Evolutionary conservation across 352 stramenopile species (phyloP), one percentile per base, ranked within the genome.

Genomic region (Phytophthora syringae): DNA sequence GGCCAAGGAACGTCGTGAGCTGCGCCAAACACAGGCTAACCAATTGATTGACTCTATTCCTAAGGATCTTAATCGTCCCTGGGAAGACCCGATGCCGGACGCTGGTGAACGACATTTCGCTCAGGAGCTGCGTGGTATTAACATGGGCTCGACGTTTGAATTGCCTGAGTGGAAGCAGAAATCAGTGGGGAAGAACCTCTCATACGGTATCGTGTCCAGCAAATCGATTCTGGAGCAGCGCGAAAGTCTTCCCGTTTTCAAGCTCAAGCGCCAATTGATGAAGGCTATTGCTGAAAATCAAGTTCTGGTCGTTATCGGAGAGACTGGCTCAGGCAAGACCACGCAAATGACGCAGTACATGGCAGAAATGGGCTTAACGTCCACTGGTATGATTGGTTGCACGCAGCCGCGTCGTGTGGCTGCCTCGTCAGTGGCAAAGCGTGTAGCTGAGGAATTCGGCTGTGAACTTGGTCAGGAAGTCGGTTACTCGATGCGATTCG

Each of bases 271-370:
- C 2, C 90, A 98, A 74, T 60, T 99, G 9, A 93, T 98, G 81
- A 79, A 98, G 60, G 97, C 96, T 20, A 98, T 99, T 32, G 76
- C 76, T 1, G 84, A 97, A 25, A 99, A 99, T 76, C 95, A 99
- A 66, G 83, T 99, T 2, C 76, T 99, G 7, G 96, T 99, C 2
- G 97, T 99, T 5, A 99, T 99, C 57, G 98, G 98, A 48, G 98
- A 99, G 69, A 99, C 98, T 0, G 98, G 98, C 3, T 98, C 82
- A 1, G 97, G 98, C 34, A 99, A 99, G 74, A 99, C 98, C 5
- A 99, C 98, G 4, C 98, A 99, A 74, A 99, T 99, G 95, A 99
- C 98, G 4, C 98, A 99, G 74, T 99, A 99, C 75, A 97, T 99
- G 86, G 94, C 92, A 13, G 98, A 99, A 76, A 94, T 98, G 76